Evolutionary conservation across 148 eudicot genomes (phyloP), one percentile per base, ranked within the genome.

Genomic region (Tetragonia tetragonoides): DNA sequence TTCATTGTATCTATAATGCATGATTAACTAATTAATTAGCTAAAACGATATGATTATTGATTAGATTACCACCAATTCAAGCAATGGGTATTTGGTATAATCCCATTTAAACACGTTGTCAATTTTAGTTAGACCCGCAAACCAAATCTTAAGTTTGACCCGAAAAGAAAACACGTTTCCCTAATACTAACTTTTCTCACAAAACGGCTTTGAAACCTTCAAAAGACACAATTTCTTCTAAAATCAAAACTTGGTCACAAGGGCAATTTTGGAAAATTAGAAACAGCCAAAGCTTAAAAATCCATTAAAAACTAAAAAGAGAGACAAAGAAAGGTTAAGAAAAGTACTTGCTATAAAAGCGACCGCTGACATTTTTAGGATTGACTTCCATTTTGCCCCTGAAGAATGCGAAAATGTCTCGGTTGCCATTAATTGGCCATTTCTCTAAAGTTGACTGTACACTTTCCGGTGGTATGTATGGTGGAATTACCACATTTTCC

Each of bases 371-470:
- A 67, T 93, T 93, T 77, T 93, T 91, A 15, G 98, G 98, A 49
- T 93, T 88, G 59, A 93, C 78, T 73, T 93, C 98, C 97, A 93
- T 91, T 80, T 93, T 93, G 24, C 98, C 98, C 89, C 98, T 80
- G 78, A 93, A 93, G 69, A 93, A 93, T 6, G 89, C 94, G 51
- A 93, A 93, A 57, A 93, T 91, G 68, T 91, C 91, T 3, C 98
- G 93, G 59, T 70, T 86, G 14, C 90, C 90, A 20, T 85, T 78
- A 44, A 88, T 68, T 69, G 97, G 88, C 44, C 78, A 85, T 74
- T 82, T 87, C 23, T 69, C 54, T 3, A 90, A 84, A 7, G 97
- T 93, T 21, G 83, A 75, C 54, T 77, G 81, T 39, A 93, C 83
- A 2, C 44, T 81, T 66, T 83, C 84, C 75, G 93, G 97, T 59